A percentile compares a stretch with the other conserved stretches of the same genome.
Evolutionary conservation across 176 grass and related monocot genomes (phyloP).

Genomic region (Eremochloa ophiuroides): DNA sequence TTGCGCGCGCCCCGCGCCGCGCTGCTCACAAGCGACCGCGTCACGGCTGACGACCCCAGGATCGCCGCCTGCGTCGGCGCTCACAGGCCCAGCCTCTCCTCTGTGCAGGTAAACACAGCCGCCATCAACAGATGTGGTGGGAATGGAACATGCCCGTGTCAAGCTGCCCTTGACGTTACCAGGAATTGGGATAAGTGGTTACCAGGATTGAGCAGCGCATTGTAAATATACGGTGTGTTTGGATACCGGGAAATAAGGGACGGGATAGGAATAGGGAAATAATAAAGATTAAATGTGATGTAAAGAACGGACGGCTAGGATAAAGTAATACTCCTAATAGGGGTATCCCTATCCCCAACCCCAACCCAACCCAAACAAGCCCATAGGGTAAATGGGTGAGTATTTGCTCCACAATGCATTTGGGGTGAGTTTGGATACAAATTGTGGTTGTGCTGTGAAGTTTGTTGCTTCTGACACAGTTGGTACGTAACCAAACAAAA

Average conservation of each 20-base stretch:
- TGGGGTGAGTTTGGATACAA: not conserved
- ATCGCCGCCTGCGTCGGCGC: slow-evolving; percentile 34
- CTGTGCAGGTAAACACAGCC: slow-evolving; percentile 40
- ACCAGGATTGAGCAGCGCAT: not conserved
- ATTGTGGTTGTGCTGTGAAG: not conserved
- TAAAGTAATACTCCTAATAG: no score
- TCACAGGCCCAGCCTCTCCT: slow-evolving; percentile 41
- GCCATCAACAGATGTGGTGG: not conserved
- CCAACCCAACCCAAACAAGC: no score
- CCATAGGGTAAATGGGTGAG: not conserved
- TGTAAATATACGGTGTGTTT: not conserved
- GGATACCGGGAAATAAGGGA: no score
- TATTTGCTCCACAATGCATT: not conserved
- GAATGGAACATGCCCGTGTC: not conserved
- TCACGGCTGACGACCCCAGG: slow-evolving; percentile 42
- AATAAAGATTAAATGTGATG: no score
- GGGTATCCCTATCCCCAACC: no score
- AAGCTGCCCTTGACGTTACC: not conserved
- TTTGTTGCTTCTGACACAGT: not conserved
- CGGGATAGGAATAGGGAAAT: no score
- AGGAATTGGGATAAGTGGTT: not conserved
- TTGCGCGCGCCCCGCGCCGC: slow-evolving; percentile 62
- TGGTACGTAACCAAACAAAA: not conserved
- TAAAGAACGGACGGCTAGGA: no score
- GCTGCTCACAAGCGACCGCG: slow-evolving; percentile 65